phyloP scores from a whole-genome alignment of 2,329 filamentous ascomycete species.

The Arthrinium phaeospermum region DNA sequence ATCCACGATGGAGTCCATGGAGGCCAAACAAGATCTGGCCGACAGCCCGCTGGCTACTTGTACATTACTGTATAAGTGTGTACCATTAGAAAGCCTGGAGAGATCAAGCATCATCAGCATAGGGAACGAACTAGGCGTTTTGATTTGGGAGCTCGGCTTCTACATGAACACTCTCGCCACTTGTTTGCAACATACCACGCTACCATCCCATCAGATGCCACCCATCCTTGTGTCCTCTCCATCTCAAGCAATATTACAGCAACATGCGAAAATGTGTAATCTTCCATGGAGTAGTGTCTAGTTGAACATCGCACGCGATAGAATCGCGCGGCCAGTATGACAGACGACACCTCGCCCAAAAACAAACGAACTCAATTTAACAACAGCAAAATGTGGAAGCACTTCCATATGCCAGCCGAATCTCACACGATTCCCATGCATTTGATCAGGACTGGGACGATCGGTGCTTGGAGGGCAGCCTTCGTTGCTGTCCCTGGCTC shows the following conservation, averaged over 20 bases:
- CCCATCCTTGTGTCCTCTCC: neutral
- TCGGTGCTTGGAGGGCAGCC: slow-evolving; percentile 9
- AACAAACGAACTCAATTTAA: neutral
- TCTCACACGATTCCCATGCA: neutral
- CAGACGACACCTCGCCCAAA: neutral
- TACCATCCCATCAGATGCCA: neutral
- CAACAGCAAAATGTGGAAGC: neutral
- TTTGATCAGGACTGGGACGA: neutral
- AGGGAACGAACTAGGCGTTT: slow-evolving; percentile 14
- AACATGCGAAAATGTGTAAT: neutral
- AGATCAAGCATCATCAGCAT: neutral
- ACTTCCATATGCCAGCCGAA: neutral
- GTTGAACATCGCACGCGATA: neutral
- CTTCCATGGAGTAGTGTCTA: neutral
- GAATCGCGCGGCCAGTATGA: neutral
- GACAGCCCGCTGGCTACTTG: neutral
- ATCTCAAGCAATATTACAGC: neutral
- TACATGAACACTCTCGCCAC: slow-evolving; percentile 1
- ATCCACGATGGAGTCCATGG: slow-evolving; percentile 17
- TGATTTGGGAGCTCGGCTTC: slow-evolving; percentile 3
- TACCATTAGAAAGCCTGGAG: slow-evolving; percentile 8
- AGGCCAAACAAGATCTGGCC: neutral
- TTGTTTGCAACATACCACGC: neutral
- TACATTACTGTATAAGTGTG: slow-evolving; percentile 17
- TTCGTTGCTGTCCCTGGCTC: neutral